These are phyloP conservation scores for Coriaria nepalensis DNA, from an alignment of 306 rosid species.

Conservation along the genomic window DNA sequence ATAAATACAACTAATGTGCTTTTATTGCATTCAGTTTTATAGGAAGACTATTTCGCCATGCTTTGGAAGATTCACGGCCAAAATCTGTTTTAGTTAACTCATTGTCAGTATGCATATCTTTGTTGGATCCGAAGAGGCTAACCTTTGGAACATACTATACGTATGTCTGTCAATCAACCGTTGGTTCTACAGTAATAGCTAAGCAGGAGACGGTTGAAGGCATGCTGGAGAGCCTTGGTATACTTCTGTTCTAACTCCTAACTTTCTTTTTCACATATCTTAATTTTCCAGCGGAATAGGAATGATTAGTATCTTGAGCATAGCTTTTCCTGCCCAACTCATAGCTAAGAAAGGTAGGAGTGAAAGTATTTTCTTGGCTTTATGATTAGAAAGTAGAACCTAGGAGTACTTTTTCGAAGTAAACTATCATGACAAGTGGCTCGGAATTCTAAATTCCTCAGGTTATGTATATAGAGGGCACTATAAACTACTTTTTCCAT, in stretches of 20 bases:
- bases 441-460: too few relatives aligned
- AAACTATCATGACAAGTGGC: too few relatives aligned
- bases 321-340: too few relatives aligned
- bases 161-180: conserved; percentile 61
- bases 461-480: too few relatives aligned
- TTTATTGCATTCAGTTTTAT: conserved; percentile 48
- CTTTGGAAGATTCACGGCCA: conserved; percentile 85
- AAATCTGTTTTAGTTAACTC: conserved; percentile 89
- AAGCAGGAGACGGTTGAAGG: conserved; percentile 92
- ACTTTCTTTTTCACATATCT: neutral
- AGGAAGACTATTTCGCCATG: conserved; percentile 82
- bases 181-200: conserved; percentile 48
- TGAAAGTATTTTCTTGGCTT: too few relatives aligned
- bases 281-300: too few relatives aligned
- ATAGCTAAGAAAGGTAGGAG: too few relatives aligned
- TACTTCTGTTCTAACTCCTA: conserved; percentile 6
- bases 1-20: conserved; percentile 8
- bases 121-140: conserved; percentile 82
- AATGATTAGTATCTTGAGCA: too few relatives aligned
- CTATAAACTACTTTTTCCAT: too few relatives aligned
- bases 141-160: conserved; percentile 49
- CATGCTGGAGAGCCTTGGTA: conserved; percentile 93
- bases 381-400: too few relatives aligned
- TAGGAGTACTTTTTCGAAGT: too few relatives aligned
- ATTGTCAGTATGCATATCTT: conserved; percentile 82